Evolutionary conservation across 2,329 filamentous ascomycete genomes (phyloP).

Genomic region (Neonectria sp.): DNA sequence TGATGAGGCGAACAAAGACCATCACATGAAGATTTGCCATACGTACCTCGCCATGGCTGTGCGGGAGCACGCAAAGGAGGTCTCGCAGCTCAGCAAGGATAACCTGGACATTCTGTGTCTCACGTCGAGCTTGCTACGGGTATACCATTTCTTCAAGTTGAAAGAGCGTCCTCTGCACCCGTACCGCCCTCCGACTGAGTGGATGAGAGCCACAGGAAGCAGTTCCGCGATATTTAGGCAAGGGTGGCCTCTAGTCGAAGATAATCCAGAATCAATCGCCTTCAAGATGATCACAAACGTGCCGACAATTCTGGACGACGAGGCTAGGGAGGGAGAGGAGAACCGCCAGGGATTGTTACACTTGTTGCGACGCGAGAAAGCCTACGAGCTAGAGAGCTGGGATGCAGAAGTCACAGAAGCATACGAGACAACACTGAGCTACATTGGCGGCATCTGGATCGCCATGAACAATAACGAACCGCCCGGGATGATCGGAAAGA

Average conservation of each 20-base stretch:
- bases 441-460: slow-evolving; percentile 19
- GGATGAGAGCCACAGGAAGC: slow-evolving; percentile 22
- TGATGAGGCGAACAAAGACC: slow-evolving; percentile 12
- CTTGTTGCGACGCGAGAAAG: slow-evolving; percentile 5
- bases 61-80: slow-evolving; percentile 22
- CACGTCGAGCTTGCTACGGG: slow-evolving; percentile 12
- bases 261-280: slow-evolving; percentile 11
- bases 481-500: slow-evolving; percentile 8
- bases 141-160: slow-evolving; percentile 19
- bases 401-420: slow-evolving; percentile 13
- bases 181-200: slow-evolving; percentile 20
- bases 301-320: not conserved
- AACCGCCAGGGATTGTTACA: slow-evolving; percentile 16
- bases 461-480: slow-evolving; percentile 21
- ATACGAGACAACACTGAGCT: slow-evolving; percentile 18
- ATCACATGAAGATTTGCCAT: slow-evolving; percentile 14
- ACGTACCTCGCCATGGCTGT: slow-evolving; percentile 21
- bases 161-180: slow-evolving; percentile 16
- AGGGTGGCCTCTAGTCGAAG: slow-evolving; percentile 1
- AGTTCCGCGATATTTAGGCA: slow-evolving; percentile 21
- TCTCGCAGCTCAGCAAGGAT: slow-evolving; percentile 8
- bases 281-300: slow-evolving; percentile 1
- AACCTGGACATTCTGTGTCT: slow-evolving; percentile 12
- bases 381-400: slow-evolving; percentile 15
- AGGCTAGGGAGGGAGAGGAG: not conserved